Evolutionary conservation across 2,329 filamentous ascomycete species (phyloP), one percentile per base, ranked within the genome.

Genomic region (Madurella mycetomatis): DNA sequence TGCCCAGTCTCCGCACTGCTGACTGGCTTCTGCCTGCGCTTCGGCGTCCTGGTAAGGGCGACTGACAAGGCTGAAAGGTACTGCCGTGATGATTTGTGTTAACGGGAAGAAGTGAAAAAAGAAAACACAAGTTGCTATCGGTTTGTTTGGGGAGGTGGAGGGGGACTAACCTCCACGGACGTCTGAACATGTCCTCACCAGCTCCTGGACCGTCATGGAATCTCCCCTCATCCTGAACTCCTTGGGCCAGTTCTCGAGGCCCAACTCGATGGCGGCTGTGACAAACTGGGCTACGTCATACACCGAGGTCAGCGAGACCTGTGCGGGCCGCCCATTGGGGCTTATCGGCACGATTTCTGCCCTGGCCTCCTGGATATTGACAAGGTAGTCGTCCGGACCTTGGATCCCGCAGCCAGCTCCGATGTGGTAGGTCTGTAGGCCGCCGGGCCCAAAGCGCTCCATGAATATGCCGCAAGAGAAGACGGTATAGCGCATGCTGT

Each of bases 401-500:
- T 73, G 71, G 18, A 83, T 72, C 16, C 79, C 77, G 41, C 76
- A 78, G n/a, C 76, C 76, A 30, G 65, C 63, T 1, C 86, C 86
- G 45, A 90, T 83, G 34, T 77, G 73, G 51, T 82, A 76, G 16
- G 75, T 72, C 12, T 75, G 74, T 55, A 91, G 76, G 0, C 88
- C 88, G 2, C 81, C 82, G 0, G 83, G 84, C 17, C 82, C 82
- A 63, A 91, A 90, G 1, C 86, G 76, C 66, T 91, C 87, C 74
- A 90, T 91, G 60, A 91, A 83, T 31, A 90, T 70, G 17, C 88
- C 88, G 62, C 88, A 91, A 0, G 84, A 81, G 68, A 91, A 90
- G 25, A 84, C 75, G 0, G 87, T 90, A 57, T 80, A 88, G 41
- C 79, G 77, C 72, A 91, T 87, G 43, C 74, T 70, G 55, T 76